Conservation (phyloP, 2,329 filamentous ascomycete species). For the Cucurbitaria berberidis region DNA sequence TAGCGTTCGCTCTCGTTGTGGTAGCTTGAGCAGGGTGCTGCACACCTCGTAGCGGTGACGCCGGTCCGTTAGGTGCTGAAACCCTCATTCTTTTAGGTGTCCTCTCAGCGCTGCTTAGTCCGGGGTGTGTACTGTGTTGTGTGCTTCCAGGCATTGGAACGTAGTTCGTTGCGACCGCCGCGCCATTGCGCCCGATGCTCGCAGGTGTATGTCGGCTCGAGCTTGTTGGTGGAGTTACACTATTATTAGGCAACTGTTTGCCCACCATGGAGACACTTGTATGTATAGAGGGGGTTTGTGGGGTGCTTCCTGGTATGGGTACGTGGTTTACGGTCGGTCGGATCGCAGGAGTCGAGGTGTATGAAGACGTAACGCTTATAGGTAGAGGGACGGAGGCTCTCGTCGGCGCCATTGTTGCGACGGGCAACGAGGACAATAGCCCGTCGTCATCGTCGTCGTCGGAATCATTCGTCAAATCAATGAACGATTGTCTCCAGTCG, state of each 20-base stretch:
- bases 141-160: background rate
- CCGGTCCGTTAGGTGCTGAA: background rate
- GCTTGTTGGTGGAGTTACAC: background rate
- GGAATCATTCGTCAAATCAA: slow-evolving; percentile 34
- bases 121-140: background rate
- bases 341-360: background rate
- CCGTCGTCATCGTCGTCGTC: slow-evolving; percentile 10
- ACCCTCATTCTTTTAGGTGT: slow-evolving; percentile 34
- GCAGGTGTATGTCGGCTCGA: background rate
- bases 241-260: background rate
- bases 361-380: background rate
- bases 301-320: slow-evolving; percentile 1
- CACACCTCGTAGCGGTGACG: background rate
- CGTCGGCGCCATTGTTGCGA: background rate
- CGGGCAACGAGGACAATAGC: background rate
- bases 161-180: slow-evolving; percentile 2
- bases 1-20: background rate
- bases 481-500: slow-evolving; percentile 15
- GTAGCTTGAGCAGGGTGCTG: background rate
- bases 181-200: background rate
- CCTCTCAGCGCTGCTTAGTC: background rate
- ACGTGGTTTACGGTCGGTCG: background rate
- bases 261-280: background rate
- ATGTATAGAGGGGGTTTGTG: background rate
- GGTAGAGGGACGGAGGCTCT: slow-evolving; percentile 5